These are phyloP conservation scores for Exophiala viscosa DNA, from an alignment of 2,329 filamentous ascomycete genomes.

Conservation along the genomic window DNA sequence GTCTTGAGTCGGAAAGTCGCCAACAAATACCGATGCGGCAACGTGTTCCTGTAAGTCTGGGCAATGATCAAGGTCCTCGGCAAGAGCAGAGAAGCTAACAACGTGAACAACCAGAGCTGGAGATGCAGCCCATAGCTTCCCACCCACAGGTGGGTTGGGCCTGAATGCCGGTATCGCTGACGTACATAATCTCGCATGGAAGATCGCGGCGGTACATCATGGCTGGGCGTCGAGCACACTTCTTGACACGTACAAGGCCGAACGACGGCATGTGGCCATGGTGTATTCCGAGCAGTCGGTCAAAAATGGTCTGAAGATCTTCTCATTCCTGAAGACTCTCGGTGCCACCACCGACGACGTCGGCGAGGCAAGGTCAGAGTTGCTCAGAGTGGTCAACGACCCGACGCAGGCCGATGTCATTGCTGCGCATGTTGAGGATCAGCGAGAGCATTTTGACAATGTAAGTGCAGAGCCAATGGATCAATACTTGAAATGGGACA, in stretches of 20 bases:
- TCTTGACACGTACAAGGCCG: conserved; percentile 38
- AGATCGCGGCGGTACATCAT: conserved; percentile 40
- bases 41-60: conserved; percentile 38
- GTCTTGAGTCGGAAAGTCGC: conserved; percentile 42
- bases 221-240: conserved; percentile 30
- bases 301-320: conserved; percentile 45
- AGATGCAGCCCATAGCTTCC: conserved; percentile 57
- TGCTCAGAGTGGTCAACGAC: conserved; percentile 12
- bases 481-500: not conserved
- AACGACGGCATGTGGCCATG: conserved; percentile 39
- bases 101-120: conserved; percentile 49
- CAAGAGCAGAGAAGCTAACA: conserved; percentile 56
- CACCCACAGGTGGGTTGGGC: conserved; percentile 54
- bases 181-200: conserved; percentile 54
- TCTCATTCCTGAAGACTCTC: conserved; percentile 39
- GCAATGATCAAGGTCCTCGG: conserved; percentile 54
- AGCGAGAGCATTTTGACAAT: conserved; percentile 23
- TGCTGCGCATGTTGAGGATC: conserved; percentile 25
- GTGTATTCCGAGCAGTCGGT: conserved; percentile 43
- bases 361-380: conserved; percentile 4
- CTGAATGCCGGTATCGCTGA: conserved; percentile 58
- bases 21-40: conserved; percentile 35
- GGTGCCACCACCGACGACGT: conserved; percentile 35
- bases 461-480: not conserved
- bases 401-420: conserved; percentile 32